Conservation (phyloP, 2,329 filamentous ascomycete genomes). For the Pseudogymnoascus pannorum region DNA sequence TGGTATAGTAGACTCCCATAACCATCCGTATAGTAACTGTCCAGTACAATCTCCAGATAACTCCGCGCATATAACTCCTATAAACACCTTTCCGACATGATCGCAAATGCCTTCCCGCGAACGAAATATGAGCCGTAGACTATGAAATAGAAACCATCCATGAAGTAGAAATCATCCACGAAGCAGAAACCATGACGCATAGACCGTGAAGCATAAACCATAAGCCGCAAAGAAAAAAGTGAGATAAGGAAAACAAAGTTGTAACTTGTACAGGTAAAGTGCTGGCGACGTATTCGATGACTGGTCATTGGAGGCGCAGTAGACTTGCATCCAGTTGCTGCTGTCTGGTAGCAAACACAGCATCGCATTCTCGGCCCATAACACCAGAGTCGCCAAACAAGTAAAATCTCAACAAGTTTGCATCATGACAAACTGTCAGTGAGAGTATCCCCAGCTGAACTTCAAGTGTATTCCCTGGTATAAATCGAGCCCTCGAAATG, state of each 20-base stretch:
- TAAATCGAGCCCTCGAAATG: background rate
- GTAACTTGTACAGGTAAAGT: background rate
- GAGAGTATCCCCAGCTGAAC: background rate
- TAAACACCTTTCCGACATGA: background rate
- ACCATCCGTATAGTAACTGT: background rate
- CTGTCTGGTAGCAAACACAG: background rate
- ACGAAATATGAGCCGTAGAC: background rate
- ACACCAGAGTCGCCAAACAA: background rate
- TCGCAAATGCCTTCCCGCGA: background rate
- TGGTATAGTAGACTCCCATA: background rate
- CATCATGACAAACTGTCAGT: background rate
- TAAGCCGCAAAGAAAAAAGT: background rate
- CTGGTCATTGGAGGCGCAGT: background rate
- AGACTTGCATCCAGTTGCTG: background rate
- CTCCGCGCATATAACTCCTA: background rate
- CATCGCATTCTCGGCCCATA: background rate
- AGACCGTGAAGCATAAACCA: background rate
- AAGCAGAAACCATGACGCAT: background rate
- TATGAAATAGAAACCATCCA: background rate
- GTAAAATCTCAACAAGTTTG: background rate
- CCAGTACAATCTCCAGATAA: background rate
- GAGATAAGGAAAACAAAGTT: background rate
- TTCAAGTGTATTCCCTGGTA: background rate
- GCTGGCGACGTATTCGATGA: background rate
- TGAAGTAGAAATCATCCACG: too few species aligned